phyloP scores from a whole-genome alignment of 139 green algal species.

The Asterochloris sp. region DNA sequence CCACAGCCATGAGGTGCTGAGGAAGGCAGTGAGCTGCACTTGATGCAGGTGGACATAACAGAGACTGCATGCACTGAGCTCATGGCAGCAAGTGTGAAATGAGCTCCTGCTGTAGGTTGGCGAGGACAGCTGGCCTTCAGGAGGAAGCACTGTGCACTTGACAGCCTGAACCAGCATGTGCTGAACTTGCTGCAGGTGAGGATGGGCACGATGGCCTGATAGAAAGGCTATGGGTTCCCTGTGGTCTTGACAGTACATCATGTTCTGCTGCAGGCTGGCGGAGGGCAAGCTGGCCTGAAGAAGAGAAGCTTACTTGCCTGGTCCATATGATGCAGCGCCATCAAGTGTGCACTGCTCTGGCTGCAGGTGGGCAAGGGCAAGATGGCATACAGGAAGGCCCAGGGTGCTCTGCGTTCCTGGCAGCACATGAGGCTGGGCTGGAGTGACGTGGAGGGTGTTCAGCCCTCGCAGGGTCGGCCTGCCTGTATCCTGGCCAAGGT shows the following conservation, averaged over 20 bases:
- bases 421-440: constrained; percentile 20
- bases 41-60: too few species aligned
- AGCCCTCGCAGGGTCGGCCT: not conserved
- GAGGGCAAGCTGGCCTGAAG: too few species aligned
- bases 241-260: not conserved
- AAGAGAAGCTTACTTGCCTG: too few species aligned
- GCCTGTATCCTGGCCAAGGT: not conserved
- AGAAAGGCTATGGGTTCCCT: not conserved
- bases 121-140: not conserved
- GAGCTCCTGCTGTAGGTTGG: not conserved
- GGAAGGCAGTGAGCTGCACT: too few species aligned
- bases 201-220: not conserved
- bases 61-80: not conserved
- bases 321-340: too few species aligned
- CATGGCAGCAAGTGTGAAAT: not conserved
- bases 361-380: constrained; percentile 17
- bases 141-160: too few species aligned
- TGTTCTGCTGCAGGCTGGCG: not conserved
- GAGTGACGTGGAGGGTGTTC: not conserved
- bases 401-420: constrained; percentile 3
- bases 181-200: too few species aligned
- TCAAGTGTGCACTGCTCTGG: not conserved
- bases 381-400: constrained; percentile 4
- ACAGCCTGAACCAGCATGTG: too few species aligned
- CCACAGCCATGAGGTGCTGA: too few species aligned